Conservation (phyloP, 176 grass and related monocot species). For the Carex scoparia region DNA sequence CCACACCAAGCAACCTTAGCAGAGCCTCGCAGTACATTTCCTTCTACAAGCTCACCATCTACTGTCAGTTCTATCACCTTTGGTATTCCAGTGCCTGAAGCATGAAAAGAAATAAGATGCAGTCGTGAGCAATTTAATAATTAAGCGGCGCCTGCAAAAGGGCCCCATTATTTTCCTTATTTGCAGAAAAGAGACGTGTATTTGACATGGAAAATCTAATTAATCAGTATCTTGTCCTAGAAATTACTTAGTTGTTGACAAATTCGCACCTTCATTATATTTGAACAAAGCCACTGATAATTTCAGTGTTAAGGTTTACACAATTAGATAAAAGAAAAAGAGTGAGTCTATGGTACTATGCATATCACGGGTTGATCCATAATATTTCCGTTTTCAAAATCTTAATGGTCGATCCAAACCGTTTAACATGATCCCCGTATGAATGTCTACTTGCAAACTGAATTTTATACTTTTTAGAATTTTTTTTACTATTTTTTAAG, state of each 20-base stretch:
- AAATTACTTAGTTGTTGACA: background rate
- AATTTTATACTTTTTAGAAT: too few species aligned
- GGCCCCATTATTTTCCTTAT: background rate
- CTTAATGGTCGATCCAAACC: too few species aligned
- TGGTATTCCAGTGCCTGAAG: conserved; percentile 82
- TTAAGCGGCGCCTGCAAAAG: too few species aligned
- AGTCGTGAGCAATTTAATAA: conserved; percentile 1
- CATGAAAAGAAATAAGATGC: conserved; percentile 23
- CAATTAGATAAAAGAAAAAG: background rate
- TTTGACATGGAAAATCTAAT: background rate
- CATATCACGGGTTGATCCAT: too few species aligned
- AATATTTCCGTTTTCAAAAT: too few species aligned
- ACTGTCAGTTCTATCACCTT: conserved; percentile 75
- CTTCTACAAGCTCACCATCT: conserved; percentile 83
- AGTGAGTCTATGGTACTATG: too few species aligned
- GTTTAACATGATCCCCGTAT: too few species aligned
- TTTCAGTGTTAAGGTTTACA: background rate
- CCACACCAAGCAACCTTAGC: conserved; percentile 96
- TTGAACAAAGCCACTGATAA: background rate
- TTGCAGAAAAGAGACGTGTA: background rate
- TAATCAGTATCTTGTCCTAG: background rate
- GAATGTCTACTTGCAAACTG: too few species aligned
- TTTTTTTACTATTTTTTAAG: too few species aligned
- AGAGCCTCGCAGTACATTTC: conserved; percentile 71
- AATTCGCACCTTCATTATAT: background rate